Conservation (phyloP, 2,329 filamentous ascomycete genomes). For the Capronia coronata region DNA sequence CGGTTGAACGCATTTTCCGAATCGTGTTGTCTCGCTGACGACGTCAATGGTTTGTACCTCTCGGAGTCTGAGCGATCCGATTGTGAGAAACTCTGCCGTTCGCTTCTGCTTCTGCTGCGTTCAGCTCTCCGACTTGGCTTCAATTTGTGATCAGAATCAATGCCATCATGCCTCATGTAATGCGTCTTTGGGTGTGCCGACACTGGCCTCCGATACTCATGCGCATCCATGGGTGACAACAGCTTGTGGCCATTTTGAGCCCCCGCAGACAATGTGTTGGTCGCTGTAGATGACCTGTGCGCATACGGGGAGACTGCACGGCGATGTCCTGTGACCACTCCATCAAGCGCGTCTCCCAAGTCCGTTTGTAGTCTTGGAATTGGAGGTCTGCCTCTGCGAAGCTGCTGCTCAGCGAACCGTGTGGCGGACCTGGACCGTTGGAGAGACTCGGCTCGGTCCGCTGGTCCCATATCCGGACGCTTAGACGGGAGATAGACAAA, state of each 20-base stretch:
- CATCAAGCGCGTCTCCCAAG: constrained; percentile 15
- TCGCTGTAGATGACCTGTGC: constrained; percentile 3
- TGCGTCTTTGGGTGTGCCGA: constrained; percentile 14
- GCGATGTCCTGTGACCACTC: constrained; percentile 14
- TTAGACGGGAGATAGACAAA: constrained; percentile 18
- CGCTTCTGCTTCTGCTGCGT: constrained; percentile 17
- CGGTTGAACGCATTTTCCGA: constrained; percentile 3
- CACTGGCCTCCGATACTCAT: constrained; percentile 11
- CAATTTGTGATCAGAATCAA: constrained; percentile 19
- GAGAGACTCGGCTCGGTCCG: constrained; percentile 1
- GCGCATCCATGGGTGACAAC: constrained; percentile 17
- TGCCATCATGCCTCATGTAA: constrained; percentile 9
- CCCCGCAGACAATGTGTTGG: constrained; percentile 3
- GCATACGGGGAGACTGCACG: constrained; percentile 27
- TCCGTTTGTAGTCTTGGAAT: constrained; percentile 27
- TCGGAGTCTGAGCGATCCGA: constrained; percentile 19
- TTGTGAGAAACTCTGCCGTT: constrained; percentile 15
- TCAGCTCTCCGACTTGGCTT: constrained; percentile 12
- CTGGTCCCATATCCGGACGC: constrained; percentile 3
- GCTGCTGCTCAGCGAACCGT: constrained; percentile 6
- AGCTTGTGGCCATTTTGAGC: constrained; percentile 8
- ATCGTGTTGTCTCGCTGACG: constrained; percentile 1
- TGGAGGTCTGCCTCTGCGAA: constrained; percentile 21
- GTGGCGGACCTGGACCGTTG: constrained; percentile 24
- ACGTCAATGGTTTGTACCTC: constrained; percentile 8